phyloP scores from a whole-genome alignment of 2,329 filamentous ascomycete genomes.

The Colletotrichum zoysiae region DNA sequence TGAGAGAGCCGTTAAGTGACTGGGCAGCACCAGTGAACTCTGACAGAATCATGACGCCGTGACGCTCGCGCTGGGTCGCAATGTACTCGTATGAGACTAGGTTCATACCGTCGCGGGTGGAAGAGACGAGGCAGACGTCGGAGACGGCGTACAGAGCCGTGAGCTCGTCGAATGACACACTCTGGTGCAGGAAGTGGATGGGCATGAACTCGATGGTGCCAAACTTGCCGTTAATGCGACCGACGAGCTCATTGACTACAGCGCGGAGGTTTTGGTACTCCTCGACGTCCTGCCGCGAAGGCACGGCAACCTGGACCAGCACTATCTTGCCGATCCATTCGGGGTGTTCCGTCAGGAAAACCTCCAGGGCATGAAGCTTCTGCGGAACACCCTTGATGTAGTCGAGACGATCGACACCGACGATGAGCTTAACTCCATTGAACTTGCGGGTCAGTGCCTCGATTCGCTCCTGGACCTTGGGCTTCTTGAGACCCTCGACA shows the following conservation, averaged over 20 bases:
- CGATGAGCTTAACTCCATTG: constrained; percentile 94
- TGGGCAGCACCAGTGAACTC: constrained; percentile 98
- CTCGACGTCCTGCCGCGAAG: constrained; percentile 94
- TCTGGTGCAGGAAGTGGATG: constrained; percentile 98
- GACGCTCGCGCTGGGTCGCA: constrained; percentile 88
- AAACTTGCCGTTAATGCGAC: constrained; percentile 96
- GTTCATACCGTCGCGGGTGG: constrained; percentile 99
- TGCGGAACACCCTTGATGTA: constrained; percentile 99
- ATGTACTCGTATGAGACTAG: constrained; percentile 99
- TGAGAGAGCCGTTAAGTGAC: constrained; percentile 90
- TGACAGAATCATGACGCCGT: constrained; percentile 94
- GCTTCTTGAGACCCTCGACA: constrained; percentile 85
- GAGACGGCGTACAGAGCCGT: constrained; percentile 93
- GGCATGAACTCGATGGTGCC: constrained; percentile 99
- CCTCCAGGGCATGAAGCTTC: constrained; percentile 95
- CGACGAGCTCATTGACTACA: constrained; percentile 96
- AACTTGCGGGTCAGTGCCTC: constrained; percentile 89
- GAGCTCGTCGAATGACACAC: constrained; percentile 93
- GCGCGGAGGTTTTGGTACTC: constrained; percentile 97
- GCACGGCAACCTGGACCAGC: constrained; percentile 94
- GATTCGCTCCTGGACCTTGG: constrained; percentile 89
- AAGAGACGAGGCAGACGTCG: constrained; percentile 92
- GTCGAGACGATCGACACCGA: constrained; percentile 95
- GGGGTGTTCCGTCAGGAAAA: constrained; percentile 95
- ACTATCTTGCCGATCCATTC: constrained; percentile 99